Evolutionary conservation across 345 rosid species (phyloP).

Genomic region (Arabidopsis thaliana): DNA sequence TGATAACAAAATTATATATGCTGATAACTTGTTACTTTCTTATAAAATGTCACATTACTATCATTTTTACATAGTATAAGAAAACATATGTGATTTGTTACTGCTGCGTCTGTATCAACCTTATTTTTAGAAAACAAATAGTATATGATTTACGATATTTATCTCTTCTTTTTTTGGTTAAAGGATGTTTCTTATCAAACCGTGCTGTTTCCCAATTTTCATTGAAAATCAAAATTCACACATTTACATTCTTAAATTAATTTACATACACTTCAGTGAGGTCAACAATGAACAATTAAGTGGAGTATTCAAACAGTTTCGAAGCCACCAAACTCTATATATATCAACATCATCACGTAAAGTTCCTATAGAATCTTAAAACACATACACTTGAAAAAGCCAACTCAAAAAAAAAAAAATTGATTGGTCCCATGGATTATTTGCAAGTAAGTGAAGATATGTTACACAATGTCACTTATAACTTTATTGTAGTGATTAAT

Average conservation of each 20-base stretch:
- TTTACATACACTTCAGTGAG: neutral
- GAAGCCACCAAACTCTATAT: neutral
- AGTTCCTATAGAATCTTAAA: neutral
- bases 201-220: neutral
- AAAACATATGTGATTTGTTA: too few relatives aligned
- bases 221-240: neutral
- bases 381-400: neutral
- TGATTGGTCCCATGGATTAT: neutral
- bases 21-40: neutral
- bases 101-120: too few relatives aligned
- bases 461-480: neutral
- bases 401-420: neutral
- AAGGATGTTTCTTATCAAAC: neutral
- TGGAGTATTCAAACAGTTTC: neutral
- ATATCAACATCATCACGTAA: neutral
- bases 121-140: too few relatives aligned
- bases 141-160: neutral
- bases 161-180: too few relatives aligned
- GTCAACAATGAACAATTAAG: neutral
- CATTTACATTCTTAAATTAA: neutral
- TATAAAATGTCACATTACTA: neutral
- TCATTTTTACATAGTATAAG: neutral
- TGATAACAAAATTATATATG: neutral
- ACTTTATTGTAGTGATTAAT: neutral
- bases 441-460: neutral